Conservation (phyloP, 768 basidiomycete genomes). For the Panaeolus cyanescens region DNA sequence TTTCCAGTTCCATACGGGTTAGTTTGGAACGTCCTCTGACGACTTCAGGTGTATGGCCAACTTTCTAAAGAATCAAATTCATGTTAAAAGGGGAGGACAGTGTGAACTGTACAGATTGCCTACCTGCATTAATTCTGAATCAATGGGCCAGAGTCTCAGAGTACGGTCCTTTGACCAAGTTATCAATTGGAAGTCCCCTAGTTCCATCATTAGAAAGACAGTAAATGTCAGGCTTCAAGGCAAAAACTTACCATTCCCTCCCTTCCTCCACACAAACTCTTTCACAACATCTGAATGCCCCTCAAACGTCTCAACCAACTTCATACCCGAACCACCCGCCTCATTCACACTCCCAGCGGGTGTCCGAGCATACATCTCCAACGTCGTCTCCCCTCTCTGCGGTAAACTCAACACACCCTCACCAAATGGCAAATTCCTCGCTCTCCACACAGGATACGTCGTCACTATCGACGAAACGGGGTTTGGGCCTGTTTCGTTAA, state of each 20-base stretch:
- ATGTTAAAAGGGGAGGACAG: not conserved
- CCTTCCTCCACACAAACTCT: slow-evolving; percentile 95
- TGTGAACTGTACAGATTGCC: not conserved
- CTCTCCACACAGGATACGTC: slow-evolving; percentile 92
- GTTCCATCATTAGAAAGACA: not conserved
- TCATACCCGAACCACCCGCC: not conserved
- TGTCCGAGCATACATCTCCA: slow-evolving; percentile 75
- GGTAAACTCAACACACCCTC: slow-evolving; percentile 85
- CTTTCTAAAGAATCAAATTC: slow-evolving; percentile 41
- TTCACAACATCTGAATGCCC: slow-evolving; percentile 94
- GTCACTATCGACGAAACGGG: slow-evolving; percentile 66
- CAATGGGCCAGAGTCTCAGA: slow-evolving; percentile 88
- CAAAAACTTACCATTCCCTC: slow-evolving; percentile 47
- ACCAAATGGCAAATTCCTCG: slow-evolving; percentile 90
- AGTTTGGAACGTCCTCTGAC: slow-evolving; percentile 31
- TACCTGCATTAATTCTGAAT: slow-evolving; percentile 69
- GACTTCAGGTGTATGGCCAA: slow-evolving; percentile 41
- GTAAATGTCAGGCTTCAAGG: not conserved
- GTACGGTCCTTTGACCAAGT: slow-evolving; percentile 89
- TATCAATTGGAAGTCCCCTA: slow-evolving; percentile 60
- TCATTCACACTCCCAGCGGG: slow-evolving; percentile 23
- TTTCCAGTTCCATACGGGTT: slow-evolving; percentile 18
- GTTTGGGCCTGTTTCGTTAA: slow-evolving; percentile 33
- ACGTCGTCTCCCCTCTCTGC: slow-evolving; percentile 79
- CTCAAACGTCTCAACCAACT: slow-evolving; percentile 74